Conservation (phyloP, 257 asterid genomes). For the Schizonepeta tenuifolia region DNA sequence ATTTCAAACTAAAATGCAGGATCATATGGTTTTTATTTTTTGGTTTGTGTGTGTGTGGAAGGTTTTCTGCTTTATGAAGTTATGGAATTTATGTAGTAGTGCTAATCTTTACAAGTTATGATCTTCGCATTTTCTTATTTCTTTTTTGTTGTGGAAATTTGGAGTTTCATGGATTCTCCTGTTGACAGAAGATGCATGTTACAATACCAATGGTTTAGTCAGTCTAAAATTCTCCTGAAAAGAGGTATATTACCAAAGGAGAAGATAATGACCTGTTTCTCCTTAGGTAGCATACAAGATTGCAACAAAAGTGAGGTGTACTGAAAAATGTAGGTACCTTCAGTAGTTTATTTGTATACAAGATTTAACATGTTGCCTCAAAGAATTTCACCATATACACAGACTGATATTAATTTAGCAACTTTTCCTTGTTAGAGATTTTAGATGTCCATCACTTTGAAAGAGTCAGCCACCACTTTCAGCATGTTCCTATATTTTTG, state of each 20-base stretch:
- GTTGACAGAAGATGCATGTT: too few species aligned
- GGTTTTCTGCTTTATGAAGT: too few species aligned
- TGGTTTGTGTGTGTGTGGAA: too few species aligned
- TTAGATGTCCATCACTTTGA: conserved; percentile 69
- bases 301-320: background rate
- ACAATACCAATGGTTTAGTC: too few species aligned
- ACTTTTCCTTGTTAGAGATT: background rate
- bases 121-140: too few species aligned
- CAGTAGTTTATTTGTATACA: conserved; percentile 19
- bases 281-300: background rate
- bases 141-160: too few species aligned
- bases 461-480: conserved; percentile 89
- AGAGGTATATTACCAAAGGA: background rate
- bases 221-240: too few species aligned
- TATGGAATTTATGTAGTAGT: background rate
- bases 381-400: conserved; percentile 10
- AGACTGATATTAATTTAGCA: background rate
- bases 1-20: too few species aligned
- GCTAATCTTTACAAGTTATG: too few species aligned
- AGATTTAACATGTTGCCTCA: conserved; percentile 9
- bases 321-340: background rate
- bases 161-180: too few species aligned
- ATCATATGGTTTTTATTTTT: too few species aligned
- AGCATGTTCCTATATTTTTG: conserved; percentile 66
- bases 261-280: background rate